Base-by-base conservation (phyloP, 176 grass and related monocot species). In the Calamus simplicifolius region DNA sequence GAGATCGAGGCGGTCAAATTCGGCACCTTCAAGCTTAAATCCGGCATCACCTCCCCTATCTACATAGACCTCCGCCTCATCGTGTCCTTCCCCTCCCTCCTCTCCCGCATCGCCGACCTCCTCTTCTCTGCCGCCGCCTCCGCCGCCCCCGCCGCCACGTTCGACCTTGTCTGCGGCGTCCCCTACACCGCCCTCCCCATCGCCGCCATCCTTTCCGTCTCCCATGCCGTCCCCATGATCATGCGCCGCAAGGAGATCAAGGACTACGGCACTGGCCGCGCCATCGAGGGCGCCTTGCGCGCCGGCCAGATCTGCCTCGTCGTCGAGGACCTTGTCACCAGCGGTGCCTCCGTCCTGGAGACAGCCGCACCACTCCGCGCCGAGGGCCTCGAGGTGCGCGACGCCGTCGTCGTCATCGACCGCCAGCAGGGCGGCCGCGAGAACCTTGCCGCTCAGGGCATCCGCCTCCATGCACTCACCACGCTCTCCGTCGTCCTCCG, bases 211-310 rank as follows among this genome's bases (percentile, higher is more conserved):
- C 76, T 96, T 61, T 96, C 92, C 31, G 77, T 82, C 57, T 60
- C 63, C 65, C 75, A 65, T 16, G 53, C 53, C 63, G 15, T 96
- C 68, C 92, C 92, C 80, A 96, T 96, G 92, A 63, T 96, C 51
- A 79, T 96, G 74, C 86, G 92, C 77, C 92, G 92, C 64, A 96
- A 90, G 86, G 92, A 96, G 80, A 80, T 75, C 64, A 96, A 96
- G 80, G 19, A 84, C 4, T 80, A 96, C 75, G 86, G 92, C 64
- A 96, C 92, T 19, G 92, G 73, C 50, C 89, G 88, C 58, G 50
- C 79, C 67, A 85, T 96, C 77, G 92, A 96, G 81, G 92, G 92
- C 0, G 52, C 78, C 6, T 96, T 66, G 38, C 6, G 64, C 18
- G 3, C 74, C 4, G 86, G 86, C 0, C 80, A 88, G 61, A 68